Percentiles rank a stretch among this genome's conserved stretches.
Evolutionary conservation across 2,329 filamentous ascomycete genomes (phyloP).

Genomic region (Paraconiothyrium brasiliense): DNA sequence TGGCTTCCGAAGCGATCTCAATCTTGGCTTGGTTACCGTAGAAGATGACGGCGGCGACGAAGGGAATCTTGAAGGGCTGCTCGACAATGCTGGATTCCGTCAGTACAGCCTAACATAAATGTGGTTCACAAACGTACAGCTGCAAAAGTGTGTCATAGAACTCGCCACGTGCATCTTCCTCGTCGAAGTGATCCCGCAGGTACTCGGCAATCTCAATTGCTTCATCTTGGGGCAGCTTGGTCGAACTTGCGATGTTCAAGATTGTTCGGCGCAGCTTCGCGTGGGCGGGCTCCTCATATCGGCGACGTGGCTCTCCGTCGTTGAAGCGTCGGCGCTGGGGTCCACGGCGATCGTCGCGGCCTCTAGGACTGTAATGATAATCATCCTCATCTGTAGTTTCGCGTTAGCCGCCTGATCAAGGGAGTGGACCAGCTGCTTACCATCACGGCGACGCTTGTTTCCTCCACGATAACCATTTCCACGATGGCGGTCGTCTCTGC

Average conservation of each 20-base stretch:
- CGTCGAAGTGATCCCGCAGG: slow-evolving; percentile 78
- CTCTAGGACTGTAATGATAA: slow-evolving; percentile 26
- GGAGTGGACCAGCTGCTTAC: slow-evolving; percentile 29
- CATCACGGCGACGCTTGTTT: slow-evolving; percentile 46
- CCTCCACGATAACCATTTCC: slow-evolving; percentile 29
- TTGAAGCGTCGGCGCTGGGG: slow-evolving; percentile 40
- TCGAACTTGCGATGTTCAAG: slow-evolving; percentile 50
- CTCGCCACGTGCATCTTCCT: slow-evolving; percentile 76
- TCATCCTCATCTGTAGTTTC: slow-evolving; percentile 38
- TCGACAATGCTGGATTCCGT: slow-evolving; percentile 69
- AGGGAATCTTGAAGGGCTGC: slow-evolving; percentile 98
- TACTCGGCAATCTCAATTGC: slow-evolving; percentile 62
- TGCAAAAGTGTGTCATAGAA: slow-evolving; percentile 80
- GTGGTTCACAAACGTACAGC: slow-evolving; percentile 61
- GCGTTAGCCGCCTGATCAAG: slow-evolving; percentile 16
- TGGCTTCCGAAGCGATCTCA: slow-evolving; percentile 75
- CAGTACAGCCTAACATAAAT: slow-evolving; percentile 21
- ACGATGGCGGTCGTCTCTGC: slow-evolving; percentile 37
- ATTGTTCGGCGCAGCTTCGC: slow-evolving; percentile 47
- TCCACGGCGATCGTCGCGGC: slow-evolving; percentile 42
- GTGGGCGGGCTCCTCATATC: slow-evolving; percentile 47
- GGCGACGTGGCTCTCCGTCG: slow-evolving; percentile 37
- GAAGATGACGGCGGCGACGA: slow-evolving; percentile 84
- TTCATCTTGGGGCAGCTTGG: slow-evolving; percentile 49
- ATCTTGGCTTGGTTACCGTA: slow-evolving; percentile 80